A percentile compares a stretch with the other conserved stretches of the same genome.
These are phyloP conservation scores for Tylopilus sp. DNA, from an alignment of 768 basidiomycete genomes.

Conservation along the genomic window DNA sequence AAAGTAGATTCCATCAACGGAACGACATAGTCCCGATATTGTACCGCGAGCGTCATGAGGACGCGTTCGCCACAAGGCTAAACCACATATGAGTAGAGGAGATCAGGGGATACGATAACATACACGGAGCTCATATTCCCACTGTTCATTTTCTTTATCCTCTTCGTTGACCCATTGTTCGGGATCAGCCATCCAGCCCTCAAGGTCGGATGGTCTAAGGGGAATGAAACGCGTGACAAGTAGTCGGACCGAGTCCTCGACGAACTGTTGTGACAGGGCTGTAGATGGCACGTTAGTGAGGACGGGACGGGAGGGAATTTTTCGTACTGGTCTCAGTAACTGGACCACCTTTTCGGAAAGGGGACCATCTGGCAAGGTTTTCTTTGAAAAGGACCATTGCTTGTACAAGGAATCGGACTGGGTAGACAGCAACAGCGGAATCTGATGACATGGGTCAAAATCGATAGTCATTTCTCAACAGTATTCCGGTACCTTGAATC, in stretches of 20 bases:
- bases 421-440: conserved; percentile 59
- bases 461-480: not conserved
- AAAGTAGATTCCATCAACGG: conserved; percentile 63
- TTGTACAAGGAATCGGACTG: conserved; percentile 78
- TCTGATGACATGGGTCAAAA: conserved; percentile 39
- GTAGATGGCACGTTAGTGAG: conserved; percentile 12
- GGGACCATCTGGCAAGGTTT: conserved; percentile 74
- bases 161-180: conserved; percentile 94
- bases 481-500: conserved; percentile 50
- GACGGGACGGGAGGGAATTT: not conserved
- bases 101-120: conserved; percentile 23
- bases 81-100: not conserved
- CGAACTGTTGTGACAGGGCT: conserved; percentile 68
- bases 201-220: conserved; percentile 74
- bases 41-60: conserved; percentile 69
- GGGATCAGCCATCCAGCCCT: conserved; percentile 82
- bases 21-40: conserved; percentile 66
- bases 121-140: conserved; percentile 92
- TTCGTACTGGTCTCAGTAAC: conserved; percentile 56
- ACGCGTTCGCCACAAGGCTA: conserved; percentile 95
- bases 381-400: conserved; percentile 86
- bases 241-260: conserved; percentile 68
- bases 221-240: conserved; percentile 86
- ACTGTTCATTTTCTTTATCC: conserved; percentile 85
- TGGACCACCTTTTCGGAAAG: conserved; percentile 55